Conservation (phyloP, 179 eudicot genomes). For the Pouteria campechiana region DNA sequence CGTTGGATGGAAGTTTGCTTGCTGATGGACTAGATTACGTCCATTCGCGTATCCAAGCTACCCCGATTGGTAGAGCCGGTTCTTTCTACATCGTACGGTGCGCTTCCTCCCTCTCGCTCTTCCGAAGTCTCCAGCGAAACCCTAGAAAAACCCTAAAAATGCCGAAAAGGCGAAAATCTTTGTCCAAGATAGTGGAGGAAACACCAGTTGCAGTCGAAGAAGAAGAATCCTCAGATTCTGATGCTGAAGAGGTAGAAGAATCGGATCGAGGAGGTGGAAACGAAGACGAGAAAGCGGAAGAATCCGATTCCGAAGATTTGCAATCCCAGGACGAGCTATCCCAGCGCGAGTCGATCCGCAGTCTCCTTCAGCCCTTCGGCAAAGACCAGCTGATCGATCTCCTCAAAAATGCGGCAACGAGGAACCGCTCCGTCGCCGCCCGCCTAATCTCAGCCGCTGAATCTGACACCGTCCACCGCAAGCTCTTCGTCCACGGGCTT, state of each 20-base stretch:
- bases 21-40: too few species aligned
- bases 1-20: too few species aligned
- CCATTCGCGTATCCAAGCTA: too few species aligned
- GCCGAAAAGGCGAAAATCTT: too few species aligned
- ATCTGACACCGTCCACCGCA: constrained; percentile 42
- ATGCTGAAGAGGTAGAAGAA: constrained; percentile 1
- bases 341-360: constrained; percentile 27
- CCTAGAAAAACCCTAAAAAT: too few species aligned
- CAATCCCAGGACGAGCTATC: constrained; percentile 9
- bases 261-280: constrained; percentile 6
- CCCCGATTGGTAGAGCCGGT: too few species aligned
- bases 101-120: too few species aligned
- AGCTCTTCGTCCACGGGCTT: constrained; percentile 59
- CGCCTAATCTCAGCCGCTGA: constrained; percentile 30
- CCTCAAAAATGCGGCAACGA: constrained; percentile 34
- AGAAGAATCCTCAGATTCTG: constrained; percentile 3
- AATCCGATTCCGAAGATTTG: constrained; percentile 5
- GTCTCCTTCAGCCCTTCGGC: constrained; percentile 49
- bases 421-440: constrained; percentile 17
- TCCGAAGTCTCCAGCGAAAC: too few species aligned
- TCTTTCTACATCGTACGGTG: too few species aligned
- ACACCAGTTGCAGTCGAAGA: constrained; percentile 1
- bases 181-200: background rate
- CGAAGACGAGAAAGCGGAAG: constrained; percentile 7
- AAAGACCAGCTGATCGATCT: constrained; percentile 47